Conservation (phyloP, 345 rosid genomes). For the Carallia pectinifolia region DNA sequence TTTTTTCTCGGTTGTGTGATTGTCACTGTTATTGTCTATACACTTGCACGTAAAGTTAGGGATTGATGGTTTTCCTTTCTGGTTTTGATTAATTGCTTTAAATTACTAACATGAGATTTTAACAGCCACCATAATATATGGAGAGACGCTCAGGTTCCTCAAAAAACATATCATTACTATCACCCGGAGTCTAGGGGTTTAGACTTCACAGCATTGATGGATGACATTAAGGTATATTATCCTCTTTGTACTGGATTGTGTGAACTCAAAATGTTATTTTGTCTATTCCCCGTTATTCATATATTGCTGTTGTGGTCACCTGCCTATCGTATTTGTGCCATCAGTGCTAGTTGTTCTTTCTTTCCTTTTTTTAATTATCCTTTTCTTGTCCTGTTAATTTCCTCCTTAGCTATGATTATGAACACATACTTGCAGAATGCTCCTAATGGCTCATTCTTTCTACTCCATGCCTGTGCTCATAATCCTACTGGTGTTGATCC, state of each 20-base stretch:
- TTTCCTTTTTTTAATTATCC: conserved; percentile 4
- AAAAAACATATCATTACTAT: conserved; percentile 79
- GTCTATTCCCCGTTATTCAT: background rate
- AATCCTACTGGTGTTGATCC: conserved; percentile 99
- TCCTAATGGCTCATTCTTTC: conserved; percentile 86
- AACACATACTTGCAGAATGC: conserved; percentile 55
- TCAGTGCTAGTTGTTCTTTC: background rate
- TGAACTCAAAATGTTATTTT: background rate
- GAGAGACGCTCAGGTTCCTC: conserved; percentile 93
- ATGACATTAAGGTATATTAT: conserved; percentile 68
- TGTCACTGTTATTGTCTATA: background rate
- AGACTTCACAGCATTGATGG: conserved; percentile 81
- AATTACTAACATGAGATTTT: conserved; percentile 20
- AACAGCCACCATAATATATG: conserved; percentile 97
- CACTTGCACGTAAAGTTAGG: background rate
- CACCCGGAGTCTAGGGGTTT: conserved; percentile 82
- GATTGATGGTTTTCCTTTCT: background rate
- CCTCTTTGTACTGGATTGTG: background rate
- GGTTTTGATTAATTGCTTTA: background rate
- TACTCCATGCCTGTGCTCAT: conserved; percentile 90
- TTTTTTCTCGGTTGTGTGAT: background rate
- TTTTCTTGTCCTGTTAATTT: background rate
- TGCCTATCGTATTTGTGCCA: background rate
- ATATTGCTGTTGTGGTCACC: background rate
- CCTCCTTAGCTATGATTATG: background rate